Evolutionary conservation across 495 filamentous ascomycete species (phyloP).

Genomic region (Eremomyces bilateralis): DNA sequence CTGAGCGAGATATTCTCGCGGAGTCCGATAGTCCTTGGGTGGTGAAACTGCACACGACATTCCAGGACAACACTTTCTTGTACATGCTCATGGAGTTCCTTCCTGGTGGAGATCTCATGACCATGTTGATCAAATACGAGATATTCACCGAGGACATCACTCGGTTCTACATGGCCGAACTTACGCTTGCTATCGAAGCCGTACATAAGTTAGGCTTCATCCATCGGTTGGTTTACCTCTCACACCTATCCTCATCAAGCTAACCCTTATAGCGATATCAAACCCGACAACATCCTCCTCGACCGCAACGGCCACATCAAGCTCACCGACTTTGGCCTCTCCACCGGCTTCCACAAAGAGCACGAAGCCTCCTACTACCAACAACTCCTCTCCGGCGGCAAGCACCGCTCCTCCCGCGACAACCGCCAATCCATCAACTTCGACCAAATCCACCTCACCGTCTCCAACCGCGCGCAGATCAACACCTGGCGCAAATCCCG

Average conservation of each 20-base stretch:
- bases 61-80: constrained; percentile 85
- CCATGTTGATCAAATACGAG: constrained; percentile 99
- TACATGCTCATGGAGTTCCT: constrained; percentile 99
- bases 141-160: constrained; percentile 98
- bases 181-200: constrained; percentile 89
- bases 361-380: constrained; percentile 98
- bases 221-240: constrained; percentile 45
- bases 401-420: constrained; percentile 46
- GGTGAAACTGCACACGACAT: constrained; percentile 92
- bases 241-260: neutral
- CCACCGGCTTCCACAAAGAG: constrained; percentile 91
- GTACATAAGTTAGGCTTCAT: constrained; percentile 97
- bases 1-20: constrained; percentile 90
- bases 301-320: constrained; percentile 94
- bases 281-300: constrained; percentile 94
- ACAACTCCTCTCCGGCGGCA: constrained; percentile 48
- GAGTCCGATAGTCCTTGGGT: constrained; percentile 98
- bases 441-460: constrained; percentile 95
- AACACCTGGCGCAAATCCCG: constrained; percentile 97
- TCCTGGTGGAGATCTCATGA: constrained; percentile 96
- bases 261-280: constrained; percentile 57
- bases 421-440: constrained; percentile 82
- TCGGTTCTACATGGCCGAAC: constrained; percentile 97
- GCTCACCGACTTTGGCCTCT: constrained; percentile 93
- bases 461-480: constrained; percentile 88